Evolutionary conservation across 176 grass and related monocot species (phyloP), one percentile per base, ranked within the genome.

Genomic region (Oryza glumipatula): DNA sequence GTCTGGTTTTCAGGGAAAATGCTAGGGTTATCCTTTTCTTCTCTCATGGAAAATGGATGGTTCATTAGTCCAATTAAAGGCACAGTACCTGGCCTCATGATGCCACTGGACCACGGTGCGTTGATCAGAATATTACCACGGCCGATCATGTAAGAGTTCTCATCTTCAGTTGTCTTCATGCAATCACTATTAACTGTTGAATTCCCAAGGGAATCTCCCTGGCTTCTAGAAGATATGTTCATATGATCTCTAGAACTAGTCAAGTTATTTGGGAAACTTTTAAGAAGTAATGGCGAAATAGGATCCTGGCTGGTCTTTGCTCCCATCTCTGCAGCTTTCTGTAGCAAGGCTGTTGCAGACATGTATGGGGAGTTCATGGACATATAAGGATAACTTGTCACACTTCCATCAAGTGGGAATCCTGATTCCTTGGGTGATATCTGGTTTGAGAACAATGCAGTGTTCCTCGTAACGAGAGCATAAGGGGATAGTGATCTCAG

Each of bases 321-420:
- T 17, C 91, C 91, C 72, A 93, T 89, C 81, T 90, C 91, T 8
- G 88, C 72, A 64, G 91, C 91, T 84, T 93, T 93, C 87, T 93
- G 91, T 51, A 93, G 84, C 26, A 93, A 82, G 70, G 91, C 91
- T 52, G 91, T 93, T 54, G 91, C 91, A 8, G 91, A 93, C 91
- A 87, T 89, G 70, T 87, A 87, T 51, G 88, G 77, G 36, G 91
- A 90, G 73, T 75, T 80, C 80, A 92, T 89, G 64, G 90, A 41
- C 87, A 92, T 86, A 44, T 86, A 89, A 47, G 83, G 83, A 24
- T 65, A 86, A 38, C 80, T 74, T 15, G 81, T 85, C 44, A 72
- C 84, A 21, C 81, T 84, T 47, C 77, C 91, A 74, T 89, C 77
- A 35, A 90, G 87, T 76, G 77, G 88, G 46, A 93, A 81, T 0